These are phyloP conservation scores for Stachybotrys elegans DNA, from an alignment of 2,329 filamentous ascomycete genomes.

Conservation along the genomic window DNA sequence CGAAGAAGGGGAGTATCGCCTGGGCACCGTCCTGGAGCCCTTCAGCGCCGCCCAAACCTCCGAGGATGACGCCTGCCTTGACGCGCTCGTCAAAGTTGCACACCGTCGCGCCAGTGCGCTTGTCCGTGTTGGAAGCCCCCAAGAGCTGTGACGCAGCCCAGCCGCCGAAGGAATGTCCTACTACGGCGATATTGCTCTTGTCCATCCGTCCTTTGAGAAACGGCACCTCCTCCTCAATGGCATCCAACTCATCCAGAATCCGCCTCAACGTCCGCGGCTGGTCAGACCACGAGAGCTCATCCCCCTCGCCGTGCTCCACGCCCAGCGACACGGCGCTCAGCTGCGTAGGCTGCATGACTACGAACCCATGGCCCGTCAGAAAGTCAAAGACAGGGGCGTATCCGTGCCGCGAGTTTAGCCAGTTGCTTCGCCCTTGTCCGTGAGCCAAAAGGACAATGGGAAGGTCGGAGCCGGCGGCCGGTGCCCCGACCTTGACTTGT, in stretches of 20 bases:
- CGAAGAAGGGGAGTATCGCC: slow-evolving; percentile 13
- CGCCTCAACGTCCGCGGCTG: slow-evolving; percentile 15
- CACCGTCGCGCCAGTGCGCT: slow-evolving; percentile 11
- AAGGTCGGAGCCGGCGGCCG: slow-evolving; percentile 8
- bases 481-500: slow-evolving; percentile 16
- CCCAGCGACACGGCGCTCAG: slow-evolving; percentile 15
- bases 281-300: slow-evolving; percentile 15
- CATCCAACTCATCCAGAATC: slow-evolving; percentile 17
- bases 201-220: slow-evolving; percentile 17
- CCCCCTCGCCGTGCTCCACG: slow-evolving; percentile 3
- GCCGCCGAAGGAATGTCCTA: slow-evolving; percentile 18
- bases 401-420: slow-evolving; percentile 17
- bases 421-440: slow-evolving; percentile 20
- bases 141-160: slow-evolving; percentile 14
- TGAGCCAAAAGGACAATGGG: slow-evolving; percentile 21
- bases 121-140: slow-evolving; percentile 16
- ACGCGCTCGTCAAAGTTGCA: slow-evolving; percentile 12
- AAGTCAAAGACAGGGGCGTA: slow-evolving; percentile 19
- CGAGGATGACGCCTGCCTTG: slow-evolving; percentile 20
- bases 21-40: slow-evolving; percentile 11
- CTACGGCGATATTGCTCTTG: slow-evolving; percentile 14
- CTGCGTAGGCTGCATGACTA: slow-evolving; percentile 21
- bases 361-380: slow-evolving; percentile 21
- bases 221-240: slow-evolving; percentile 15
- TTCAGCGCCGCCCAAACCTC: slow-evolving; percentile 11